phyloP scores from a whole-genome alignment of 2,329 filamentous ascomycete species.

The Blumeriella jaapii region DNA sequence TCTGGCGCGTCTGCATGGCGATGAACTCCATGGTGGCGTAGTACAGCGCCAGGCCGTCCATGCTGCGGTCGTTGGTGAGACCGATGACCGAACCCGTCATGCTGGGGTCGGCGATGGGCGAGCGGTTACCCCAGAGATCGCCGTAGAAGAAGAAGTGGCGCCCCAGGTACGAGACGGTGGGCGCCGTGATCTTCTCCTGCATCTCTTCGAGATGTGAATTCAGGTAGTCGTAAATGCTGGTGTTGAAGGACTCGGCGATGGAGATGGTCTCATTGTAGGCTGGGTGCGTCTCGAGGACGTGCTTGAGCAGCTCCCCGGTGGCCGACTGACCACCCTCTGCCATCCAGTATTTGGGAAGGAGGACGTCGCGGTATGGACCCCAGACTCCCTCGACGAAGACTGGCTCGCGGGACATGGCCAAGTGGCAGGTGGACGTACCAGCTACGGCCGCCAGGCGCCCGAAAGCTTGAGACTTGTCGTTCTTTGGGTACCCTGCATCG shows the following conservation, averaged over 20 bases:
- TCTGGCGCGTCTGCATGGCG: slow-evolving; percentile 90
- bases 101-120: slow-evolving; percentile 79
- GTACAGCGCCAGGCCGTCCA: slow-evolving; percentile 80
- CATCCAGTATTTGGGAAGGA: slow-evolving; percentile 90
- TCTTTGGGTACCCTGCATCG: slow-evolving; percentile 55
- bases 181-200: slow-evolving; percentile 55
- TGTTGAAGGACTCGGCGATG: slow-evolving; percentile 68
- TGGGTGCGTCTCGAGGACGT: slow-evolving; percentile 90
- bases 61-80: slow-evolving; percentile 72
- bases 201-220: slow-evolving; percentile 78
- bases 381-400: slow-evolving; percentile 94
- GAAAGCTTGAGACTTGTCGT: slow-evolving; percentile 87
- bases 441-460: slow-evolving; percentile 87
- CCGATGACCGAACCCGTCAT: slow-evolving; percentile 90
- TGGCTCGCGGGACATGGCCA: slow-evolving; percentile 87
- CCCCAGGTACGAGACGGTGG: slow-evolving; percentile 71
- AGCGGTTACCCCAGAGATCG: slow-evolving; percentile 93
- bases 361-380: slow-evolving; percentile 92
- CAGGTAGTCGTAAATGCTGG: slow-evolving; percentile 90
- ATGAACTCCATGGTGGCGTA: slow-evolving; percentile 98
- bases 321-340: slow-evolving; percentile 95
- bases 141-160: slow-evolving; percentile 98
- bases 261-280: slow-evolving; percentile 73
- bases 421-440: slow-evolving; percentile 92
- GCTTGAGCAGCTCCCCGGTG: slow-evolving; percentile 86